Percentiles rank a stretch among this genome's conserved stretches.
phyloP scores from a whole-genome alignment of 495 filamentous ascomycete species.

The Ramalina intermedia region DNA sequence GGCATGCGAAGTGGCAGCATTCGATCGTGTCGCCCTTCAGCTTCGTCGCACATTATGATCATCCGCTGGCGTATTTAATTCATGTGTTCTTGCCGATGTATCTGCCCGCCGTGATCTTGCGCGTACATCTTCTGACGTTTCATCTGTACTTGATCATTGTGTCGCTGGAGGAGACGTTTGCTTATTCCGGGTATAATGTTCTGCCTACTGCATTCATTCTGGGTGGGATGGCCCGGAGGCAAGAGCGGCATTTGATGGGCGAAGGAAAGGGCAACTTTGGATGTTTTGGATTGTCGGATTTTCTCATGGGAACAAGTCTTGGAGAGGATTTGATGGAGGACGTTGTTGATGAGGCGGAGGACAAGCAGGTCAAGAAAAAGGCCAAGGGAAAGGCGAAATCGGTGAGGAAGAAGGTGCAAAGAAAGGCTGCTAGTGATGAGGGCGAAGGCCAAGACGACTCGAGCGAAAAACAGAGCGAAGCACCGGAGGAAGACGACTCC shows the following conservation, averaged over 20 bases:
- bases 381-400: conserved; percentile 26
- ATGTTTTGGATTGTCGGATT: conserved; percentile 66
- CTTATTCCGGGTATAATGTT: conserved; percentile 62
- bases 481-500: conserved; percentile 14
- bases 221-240: conserved; percentile 56
- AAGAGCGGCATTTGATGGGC: conserved; percentile 49
- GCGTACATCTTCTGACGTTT: conserved; percentile 67
- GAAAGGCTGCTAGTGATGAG: neutral
- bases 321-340: conserved; percentile 41
- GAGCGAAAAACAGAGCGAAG: conserved; percentile 13
- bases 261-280: conserved; percentile 59
- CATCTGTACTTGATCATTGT: conserved; percentile 51
- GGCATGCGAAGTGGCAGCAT: conserved; percentile 56
- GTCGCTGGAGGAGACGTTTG: conserved; percentile 63
- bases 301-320: conserved; percentile 53
- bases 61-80: conserved; percentile 60
- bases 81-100: conserved; percentile 58
- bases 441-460: neutral
- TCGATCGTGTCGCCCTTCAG: conserved; percentile 45
- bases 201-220: conserved; percentile 60
- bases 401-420: conserved; percentile 22
- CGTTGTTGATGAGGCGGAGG: conserved; percentile 41
- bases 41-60: conserved; percentile 61
- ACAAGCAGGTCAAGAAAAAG: conserved; percentile 39
- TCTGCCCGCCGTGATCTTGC: conserved; percentile 49